Conservation (phyloP, 495 filamentous ascomycete genomes). For the Penicillium bialowiezense region DNA sequence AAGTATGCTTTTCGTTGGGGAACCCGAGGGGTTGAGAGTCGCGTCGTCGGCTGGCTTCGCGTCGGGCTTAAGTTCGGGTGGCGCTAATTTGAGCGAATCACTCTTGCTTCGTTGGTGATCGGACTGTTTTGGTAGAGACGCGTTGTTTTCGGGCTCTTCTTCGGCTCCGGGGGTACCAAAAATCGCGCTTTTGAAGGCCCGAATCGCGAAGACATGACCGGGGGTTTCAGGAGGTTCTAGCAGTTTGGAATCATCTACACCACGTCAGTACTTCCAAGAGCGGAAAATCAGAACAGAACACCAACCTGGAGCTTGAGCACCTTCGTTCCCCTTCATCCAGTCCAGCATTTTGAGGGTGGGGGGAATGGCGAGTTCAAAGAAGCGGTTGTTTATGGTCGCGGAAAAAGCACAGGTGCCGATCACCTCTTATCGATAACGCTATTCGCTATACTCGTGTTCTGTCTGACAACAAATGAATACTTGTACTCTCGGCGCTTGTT, state of each 20-base stretch:
- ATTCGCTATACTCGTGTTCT: not conserved
- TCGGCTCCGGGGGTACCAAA: conserved; percentile 77
- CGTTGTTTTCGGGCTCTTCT: conserved; percentile 27
- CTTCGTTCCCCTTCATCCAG: conserved; percentile 50
- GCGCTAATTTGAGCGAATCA: conserved; percentile 17
- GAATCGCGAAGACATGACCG: conserved; percentile 88
- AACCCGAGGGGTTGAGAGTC: conserved; percentile 39
- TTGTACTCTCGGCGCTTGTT: too few species aligned
- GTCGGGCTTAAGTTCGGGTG: conserved; percentile 24
- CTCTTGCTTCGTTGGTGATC: conserved; percentile 23
- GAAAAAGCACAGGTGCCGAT: conserved; percentile 8
- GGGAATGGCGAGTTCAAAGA: not conserved
- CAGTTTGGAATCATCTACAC: conserved; percentile 35
- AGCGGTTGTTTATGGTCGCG: conserved; percentile 19
- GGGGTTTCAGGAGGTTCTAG: conserved; percentile 83
- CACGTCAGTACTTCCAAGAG: not conserved
- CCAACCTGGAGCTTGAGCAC: conserved; percentile 26
- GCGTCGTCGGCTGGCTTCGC: conserved; percentile 24
- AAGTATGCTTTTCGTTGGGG: conserved; percentile 79
- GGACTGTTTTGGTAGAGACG: conserved; percentile 16
- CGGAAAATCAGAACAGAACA: not conserved
- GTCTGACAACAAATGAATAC: too few species aligned
- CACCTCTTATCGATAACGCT: not conserved
- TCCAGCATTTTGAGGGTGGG: conserved; percentile 50
- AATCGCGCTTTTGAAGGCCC: conserved; percentile 85